Evolutionary conservation across 179 eudicot species (phyloP), one percentile per base, ranked within the genome.

Genomic region (Nepenthes alata): DNA sequence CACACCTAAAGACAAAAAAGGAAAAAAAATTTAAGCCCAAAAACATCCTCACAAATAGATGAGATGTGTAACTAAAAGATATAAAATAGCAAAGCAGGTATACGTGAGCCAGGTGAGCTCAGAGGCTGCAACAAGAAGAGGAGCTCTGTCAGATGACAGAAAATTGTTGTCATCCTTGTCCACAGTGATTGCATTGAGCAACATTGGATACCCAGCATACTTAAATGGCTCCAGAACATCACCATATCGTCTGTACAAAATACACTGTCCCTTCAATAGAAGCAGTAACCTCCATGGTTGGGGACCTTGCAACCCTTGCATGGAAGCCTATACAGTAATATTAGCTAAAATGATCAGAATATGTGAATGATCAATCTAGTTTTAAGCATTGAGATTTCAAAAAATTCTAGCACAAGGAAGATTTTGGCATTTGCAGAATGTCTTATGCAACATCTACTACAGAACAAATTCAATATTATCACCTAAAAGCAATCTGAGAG

Each of bases 301-400:
- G 16, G 99, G 99, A 66, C 99, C 99, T 78, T 93, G 97, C 80
- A 93, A 67, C 65, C 99, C 99, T 90, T 93, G 97, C 86, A 93
- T 93, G 37, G 95, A 80, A 68, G 89, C 97, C 99, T 93, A 63
- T 55, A 72, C 25, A 67, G 45, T 13, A 37, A 71, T 59, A 71
- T 53, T 16, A 75, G 58, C 11, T 8, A 62, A 5, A 47, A 37
- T 57, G 16, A 61, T 66, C 35, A 69, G 45, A 62, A 64, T 6
- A 49, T 49, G 6, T 49, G 53, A 49, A 6, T 49, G 53, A n/a
- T 41, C 45, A 6, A 6, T 3, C 3, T 3, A 11, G 12, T 11
- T 49, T 49, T 5, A 6, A 49, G 8, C 8, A 4, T 4, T 11
- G 3, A 49, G 12, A 49, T 10, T 49, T 49, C 9, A 49, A 2